Conservation (phyloP, 2,329 filamentous ascomycete species). For the Colletotrichum australisinense region DNA sequence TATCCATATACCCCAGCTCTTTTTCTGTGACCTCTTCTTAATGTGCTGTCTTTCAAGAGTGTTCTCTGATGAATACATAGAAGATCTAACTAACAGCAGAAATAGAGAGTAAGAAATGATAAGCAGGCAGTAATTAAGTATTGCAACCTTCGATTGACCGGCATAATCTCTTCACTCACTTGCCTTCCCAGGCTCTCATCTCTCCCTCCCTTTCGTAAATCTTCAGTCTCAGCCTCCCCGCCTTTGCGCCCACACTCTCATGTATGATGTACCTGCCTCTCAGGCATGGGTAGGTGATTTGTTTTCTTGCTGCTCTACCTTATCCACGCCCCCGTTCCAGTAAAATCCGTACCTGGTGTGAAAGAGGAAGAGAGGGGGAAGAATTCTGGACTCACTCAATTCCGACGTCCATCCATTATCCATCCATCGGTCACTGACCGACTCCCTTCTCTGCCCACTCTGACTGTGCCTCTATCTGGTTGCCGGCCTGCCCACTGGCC, state of each 20-base stretch:
- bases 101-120: too few relatives aligned
- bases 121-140: too few relatives aligned
- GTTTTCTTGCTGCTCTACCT: neutral
- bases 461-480: neutral
- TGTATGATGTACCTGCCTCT: neutral
- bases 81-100: too few relatives aligned
- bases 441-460: neutral
- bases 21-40: too few relatives aligned
- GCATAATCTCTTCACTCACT: too few relatives aligned
- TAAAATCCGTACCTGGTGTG: neutral
- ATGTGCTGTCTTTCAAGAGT: too few relatives aligned
- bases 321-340: neutral
- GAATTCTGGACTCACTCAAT: constrained; percentile 26
- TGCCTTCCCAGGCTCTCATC: neutral
- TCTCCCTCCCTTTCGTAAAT: neutral
- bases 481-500: neutral
- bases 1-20: too few relatives aligned
- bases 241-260: neutral
- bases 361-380: neutral
- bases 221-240: constrained; percentile 2
- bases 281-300: neutral
- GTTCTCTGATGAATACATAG: too few relatives aligned
- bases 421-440: constrained; percentile 5
- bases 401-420: constrained; percentile 14
- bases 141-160: too few relatives aligned